Base-by-base conservation (phyloP, 2,329 filamentous ascomycete genomes). In the Ophiosphaerella herpotricha region DNA sequence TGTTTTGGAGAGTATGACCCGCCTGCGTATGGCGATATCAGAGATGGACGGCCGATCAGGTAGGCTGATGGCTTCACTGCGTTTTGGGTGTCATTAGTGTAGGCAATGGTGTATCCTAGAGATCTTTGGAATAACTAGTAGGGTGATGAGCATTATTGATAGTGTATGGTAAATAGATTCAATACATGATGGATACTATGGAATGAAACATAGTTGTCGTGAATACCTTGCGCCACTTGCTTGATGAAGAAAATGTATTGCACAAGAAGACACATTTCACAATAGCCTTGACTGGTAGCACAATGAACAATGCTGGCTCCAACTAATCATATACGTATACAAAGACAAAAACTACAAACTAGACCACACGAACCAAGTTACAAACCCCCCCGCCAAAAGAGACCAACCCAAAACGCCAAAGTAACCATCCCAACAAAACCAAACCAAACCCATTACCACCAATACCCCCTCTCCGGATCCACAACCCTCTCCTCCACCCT, bases 1-100 rank as follows among this genome's bases (percentile, higher is more conserved):
- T 92, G 89, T 64, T 85, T 84, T 67, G 87, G 76, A 2, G 76
- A 86, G 3, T 84, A 82, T 56, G 67, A 75, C 5, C 60, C 70
- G 12, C 73, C 73, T 12, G 66, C 73, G 23, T 84, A 82, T 65
- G 82, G 81, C 1, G 66, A 67, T 12, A 61, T 84, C 13, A 77
- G 63, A 31, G 77, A 84, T 68, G 82, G 82, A 7, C 73, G 75
- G 39, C 80, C 80, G 12, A 39, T 39, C 12, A 33, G 36, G 43
- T 39, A 39, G 34, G 13, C 34, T 33, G 18, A n/a, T 31, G 7
- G 14, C 21, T 26, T 40, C 11, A 6, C 18, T 21, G 18, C 6
- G n/a, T n/a, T 12, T 12, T 11, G 4, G 18, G 21, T 5, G 16
- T 7, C 18, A 12, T 12, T 8, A 16, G 18, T 21, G 12, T 21